Conservation (phyloP, 2,329 filamentous ascomycete genomes). For the Juglanconis juglandina region DNA sequence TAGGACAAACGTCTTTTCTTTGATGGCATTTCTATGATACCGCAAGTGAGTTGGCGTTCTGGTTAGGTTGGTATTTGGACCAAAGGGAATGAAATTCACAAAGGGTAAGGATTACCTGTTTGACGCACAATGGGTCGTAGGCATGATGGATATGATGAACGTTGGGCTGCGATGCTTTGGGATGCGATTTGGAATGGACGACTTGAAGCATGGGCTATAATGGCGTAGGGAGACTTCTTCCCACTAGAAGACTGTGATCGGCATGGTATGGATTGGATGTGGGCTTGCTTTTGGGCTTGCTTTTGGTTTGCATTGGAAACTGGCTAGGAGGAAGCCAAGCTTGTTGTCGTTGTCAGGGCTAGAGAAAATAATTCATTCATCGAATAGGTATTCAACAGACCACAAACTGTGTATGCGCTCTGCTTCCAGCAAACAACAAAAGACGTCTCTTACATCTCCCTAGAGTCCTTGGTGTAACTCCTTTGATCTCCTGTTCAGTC, state of each 20-base stretch:
- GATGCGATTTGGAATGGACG: background rate
- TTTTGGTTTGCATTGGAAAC: too few relatives aligned
- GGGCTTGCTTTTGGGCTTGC: too few relatives aligned
- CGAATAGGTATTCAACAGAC: too few relatives aligned
- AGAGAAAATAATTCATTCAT: too few relatives aligned
- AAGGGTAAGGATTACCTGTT: background rate
- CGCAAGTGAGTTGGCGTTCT: background rate
- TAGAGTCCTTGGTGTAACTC: too few relatives aligned
- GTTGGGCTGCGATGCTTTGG: background rate
- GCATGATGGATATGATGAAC: background rate
- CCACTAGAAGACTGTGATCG: background rate
- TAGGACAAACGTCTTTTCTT: background rate
- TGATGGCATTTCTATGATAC: constrained; percentile 1
- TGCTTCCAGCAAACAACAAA: too few relatives aligned
- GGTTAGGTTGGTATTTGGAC: background rate
- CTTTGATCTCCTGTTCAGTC: too few relatives aligned
- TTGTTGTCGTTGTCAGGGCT: too few relatives aligned
- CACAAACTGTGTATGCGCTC: too few relatives aligned
- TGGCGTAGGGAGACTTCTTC: background rate
- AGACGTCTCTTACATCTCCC: too few relatives aligned
- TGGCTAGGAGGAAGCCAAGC: too few relatives aligned
- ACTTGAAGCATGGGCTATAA: background rate
- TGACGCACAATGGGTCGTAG: background rate
- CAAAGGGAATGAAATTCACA: background rate
- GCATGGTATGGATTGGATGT: background rate